Base-by-base conservation (phyloP, 2,329 filamentous ascomycete species). In the Pseudofabraea citricarpa region DNA sequence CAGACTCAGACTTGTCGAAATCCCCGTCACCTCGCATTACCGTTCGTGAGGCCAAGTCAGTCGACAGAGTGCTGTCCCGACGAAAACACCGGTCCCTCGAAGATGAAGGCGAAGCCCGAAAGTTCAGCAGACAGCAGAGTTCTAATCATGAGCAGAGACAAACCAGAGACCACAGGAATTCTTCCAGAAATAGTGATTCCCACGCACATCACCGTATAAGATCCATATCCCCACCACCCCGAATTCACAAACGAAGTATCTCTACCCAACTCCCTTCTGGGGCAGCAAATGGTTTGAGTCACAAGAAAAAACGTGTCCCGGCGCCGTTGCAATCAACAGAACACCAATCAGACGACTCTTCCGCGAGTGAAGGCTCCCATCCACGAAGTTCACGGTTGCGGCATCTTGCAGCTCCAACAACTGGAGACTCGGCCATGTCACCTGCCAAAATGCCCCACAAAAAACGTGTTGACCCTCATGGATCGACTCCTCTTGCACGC, bases 401-500 rank as follows among this genome's bases (percentile, higher is more conserved):
- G 36, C 74, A 69, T 50, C 63, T 81, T 15, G 70, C 73, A 31
- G 77, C 76, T 1, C 75, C 78, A 6, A 69, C 72, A 9, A 73
- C 75, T 3, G 70, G 77, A 52, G 74, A 83, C 47, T 70, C 80
- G 55, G 69, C 78, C 55, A 73, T 82, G 54, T 81, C 87, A 39
- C 75, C 86, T 45, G 76, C 81, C 54, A 82, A 85, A 55, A 80
- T 87, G 63, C 69, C 68, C 2, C 85, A 88, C 60, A 94, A 91
- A 63, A 91, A 93, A 56, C 85, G 91, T 58, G 81, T 91, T 18
- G 93, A 97, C 65, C 87, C 89, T 43, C 95, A 94, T 61, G 93
- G 93, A 18, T 86, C 94, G 54, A 98, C 93, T 4, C 79, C 85
- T 41, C 73, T 98, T 19, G 90, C 91, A n/a, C 82, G 90, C 52